phyloP scores from a whole-genome alignment of 1,139 yeast species.

The Pichia sp. region DNA sequence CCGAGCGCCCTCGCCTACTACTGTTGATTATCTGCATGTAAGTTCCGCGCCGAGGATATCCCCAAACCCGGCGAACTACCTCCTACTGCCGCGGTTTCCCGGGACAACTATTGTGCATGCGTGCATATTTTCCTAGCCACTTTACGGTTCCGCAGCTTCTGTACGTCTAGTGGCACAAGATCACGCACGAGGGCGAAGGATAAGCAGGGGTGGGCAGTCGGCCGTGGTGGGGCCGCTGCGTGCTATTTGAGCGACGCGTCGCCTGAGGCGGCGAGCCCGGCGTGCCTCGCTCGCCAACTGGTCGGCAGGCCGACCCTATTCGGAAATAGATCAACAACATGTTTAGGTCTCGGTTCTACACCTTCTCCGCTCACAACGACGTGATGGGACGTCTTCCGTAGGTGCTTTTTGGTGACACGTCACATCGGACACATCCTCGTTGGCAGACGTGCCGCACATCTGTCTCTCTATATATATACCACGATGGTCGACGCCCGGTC shows the following conservation, averaged over 20 bases:
- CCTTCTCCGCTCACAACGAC: no score
- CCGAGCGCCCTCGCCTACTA: no score
- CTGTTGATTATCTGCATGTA: neutral
- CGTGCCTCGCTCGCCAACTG: neutral
- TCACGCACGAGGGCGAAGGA: no score
- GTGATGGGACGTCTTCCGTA: no score
- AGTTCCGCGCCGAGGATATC: neutral
- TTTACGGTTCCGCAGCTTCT: neutral
- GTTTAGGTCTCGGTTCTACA: neutral
- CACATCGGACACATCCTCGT: neutral
- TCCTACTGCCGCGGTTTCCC: neutral
- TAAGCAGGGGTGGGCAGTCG: no score
- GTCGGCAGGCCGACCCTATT: neutral
- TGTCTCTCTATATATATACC: neutral
- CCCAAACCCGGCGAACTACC: neutral
- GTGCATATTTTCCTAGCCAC: neutral
- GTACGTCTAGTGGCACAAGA: neutral
- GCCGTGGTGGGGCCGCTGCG: no score
- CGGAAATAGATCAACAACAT: conserved; percentile 1
- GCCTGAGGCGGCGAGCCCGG: no score
- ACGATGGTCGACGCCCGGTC: neutral
- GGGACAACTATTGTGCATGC: neutral
- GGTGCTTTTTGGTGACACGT: neutral
- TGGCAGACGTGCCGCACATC: no score
- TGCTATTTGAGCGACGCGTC: neutral